Conservation (phyloP, 1,284 basidiomycete species). For the Erythrobasidium hasegawianum region DNA sequence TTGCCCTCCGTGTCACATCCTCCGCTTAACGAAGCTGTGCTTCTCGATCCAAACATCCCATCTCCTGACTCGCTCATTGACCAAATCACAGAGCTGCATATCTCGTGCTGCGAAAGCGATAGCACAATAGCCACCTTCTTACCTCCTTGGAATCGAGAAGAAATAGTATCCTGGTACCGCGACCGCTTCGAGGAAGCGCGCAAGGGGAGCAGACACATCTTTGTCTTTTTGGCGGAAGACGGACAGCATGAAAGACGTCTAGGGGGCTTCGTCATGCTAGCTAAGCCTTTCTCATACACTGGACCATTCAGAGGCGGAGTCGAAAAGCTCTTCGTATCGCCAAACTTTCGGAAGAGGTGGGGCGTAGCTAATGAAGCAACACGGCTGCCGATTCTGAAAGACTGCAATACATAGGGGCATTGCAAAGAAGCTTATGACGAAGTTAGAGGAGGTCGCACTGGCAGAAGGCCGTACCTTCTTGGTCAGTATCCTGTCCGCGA, state of each 20-base stretch:
- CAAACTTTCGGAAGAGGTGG: constrained; percentile 17
- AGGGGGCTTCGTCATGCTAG: constrained; percentile 26
- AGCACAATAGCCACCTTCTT: constrained; percentile 28
- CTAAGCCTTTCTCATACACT: constrained; percentile 16
- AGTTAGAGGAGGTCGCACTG: constrained; percentile 8
- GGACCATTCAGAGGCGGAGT: constrained; percentile 21
- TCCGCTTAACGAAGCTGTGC: background rate
- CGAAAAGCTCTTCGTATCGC: constrained; percentile 27
- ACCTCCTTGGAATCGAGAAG: constrained; percentile 9
- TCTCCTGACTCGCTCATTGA: background rate
- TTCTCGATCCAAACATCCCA: background rate
- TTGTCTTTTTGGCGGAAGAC: background rate
- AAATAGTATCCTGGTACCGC: constrained; percentile 7
- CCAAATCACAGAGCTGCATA: constrained; percentile 18
- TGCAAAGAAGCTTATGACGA: constrained; percentile 4
- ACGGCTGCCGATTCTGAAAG: background rate
- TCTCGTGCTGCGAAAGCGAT: constrained; percentile 16
- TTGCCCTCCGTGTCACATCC: too few relatives aligned
- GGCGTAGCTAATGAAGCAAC: background rate
- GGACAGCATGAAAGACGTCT: background rate
- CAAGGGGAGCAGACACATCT: constrained; percentile 10
- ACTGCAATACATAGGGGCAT: constrained; percentile 11
- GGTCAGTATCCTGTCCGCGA: background rate
- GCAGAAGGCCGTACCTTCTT: constrained; percentile 8
- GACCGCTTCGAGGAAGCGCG: background rate